Conservation (phyloP, 2,329 filamentous ascomycete genomes). For the Pseudogymnoascus sp. region DNA sequence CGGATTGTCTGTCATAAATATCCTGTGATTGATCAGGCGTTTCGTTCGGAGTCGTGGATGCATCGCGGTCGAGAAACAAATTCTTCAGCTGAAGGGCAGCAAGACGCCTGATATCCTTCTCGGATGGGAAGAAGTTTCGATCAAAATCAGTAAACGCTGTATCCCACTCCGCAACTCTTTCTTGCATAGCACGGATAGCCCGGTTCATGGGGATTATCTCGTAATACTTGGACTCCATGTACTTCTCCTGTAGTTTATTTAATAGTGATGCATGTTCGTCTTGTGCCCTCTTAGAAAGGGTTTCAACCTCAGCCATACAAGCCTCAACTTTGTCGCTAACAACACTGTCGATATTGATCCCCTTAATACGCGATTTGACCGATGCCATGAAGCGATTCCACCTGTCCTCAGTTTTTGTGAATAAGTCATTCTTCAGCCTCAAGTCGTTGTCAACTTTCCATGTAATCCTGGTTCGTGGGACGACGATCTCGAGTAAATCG, state of each 20-base stretch:
- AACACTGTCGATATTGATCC: conserved; percentile 87
- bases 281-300: conserved; percentile 66
- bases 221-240: conserved; percentile 91
- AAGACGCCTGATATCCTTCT: conserved; percentile 89
- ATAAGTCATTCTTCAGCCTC: conserved; percentile 87
- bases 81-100: conserved; percentile 90
- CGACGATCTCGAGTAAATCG: conserved; percentile 87
- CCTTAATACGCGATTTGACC: conserved; percentile 72
- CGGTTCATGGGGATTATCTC: conserved; percentile 91
- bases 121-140: conserved; percentile 81
- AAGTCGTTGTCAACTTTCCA: conserved; percentile 98
- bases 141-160: conserved; percentile 85
- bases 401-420: conserved; percentile 68
- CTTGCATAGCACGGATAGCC: conserved; percentile 81
- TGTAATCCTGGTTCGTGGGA: conserved; percentile 80
- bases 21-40: conserved; percentile 47
- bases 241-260: conserved; percentile 75
- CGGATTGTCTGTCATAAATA: conserved; percentile 36
- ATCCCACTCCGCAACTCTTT: conserved; percentile 92
- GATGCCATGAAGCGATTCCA: conserved; percentile 83
- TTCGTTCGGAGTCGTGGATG: conserved; percentile 70
- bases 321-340: conserved; percentile 77
- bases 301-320: conserved; percentile 75
- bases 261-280: conserved; percentile 73
- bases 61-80: conserved; percentile 79